Evolutionary conservation across 225 moss, liverwort and hornwort species (phyloP).

Genomic region (Pseudisothecium myosuroides): DNA sequence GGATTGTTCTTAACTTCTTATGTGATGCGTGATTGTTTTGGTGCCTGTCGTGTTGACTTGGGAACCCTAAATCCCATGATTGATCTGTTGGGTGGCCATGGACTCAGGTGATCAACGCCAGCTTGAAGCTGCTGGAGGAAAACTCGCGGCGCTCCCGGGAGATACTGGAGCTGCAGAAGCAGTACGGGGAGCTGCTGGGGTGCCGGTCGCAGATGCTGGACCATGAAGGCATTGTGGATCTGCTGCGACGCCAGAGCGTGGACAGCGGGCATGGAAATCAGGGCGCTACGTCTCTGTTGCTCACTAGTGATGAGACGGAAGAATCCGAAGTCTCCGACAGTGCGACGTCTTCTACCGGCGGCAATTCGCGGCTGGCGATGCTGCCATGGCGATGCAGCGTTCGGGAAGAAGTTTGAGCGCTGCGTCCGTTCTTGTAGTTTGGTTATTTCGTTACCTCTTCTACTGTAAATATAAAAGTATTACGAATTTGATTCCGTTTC

Average conservation of each 20-base stretch:
- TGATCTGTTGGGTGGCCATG: neutral
- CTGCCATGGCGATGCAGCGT: constrained; percentile 7
- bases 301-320: constrained; percentile 40
- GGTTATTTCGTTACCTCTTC: neutral
- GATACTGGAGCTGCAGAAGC: constrained; percentile 82
- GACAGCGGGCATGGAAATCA: neutral
- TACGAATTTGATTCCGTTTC: neutral
- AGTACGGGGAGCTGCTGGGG: constrained; percentile 66
- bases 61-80: too few species aligned
- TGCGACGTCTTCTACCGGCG: constrained; percentile 22
- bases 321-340: constrained; percentile 67
- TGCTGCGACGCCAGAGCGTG: constrained; percentile 36
- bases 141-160: constrained; percentile 75
- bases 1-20: neutral
- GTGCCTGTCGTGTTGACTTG: neutral
- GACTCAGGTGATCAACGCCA: constrained; percentile 68
- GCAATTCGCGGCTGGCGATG: neutral
- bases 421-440: neutral
- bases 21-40: neutral
- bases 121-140: constrained; percentile 80
- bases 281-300: neutral
- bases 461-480: neutral
- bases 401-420: neutral
- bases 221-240: constrained; percentile 51
- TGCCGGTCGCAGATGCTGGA: constrained; percentile 62